These are phyloP conservation scores for Myxozyma udenii DNA, from an alignment of 805 yeast species.

Conservation along the genomic window DNA sequence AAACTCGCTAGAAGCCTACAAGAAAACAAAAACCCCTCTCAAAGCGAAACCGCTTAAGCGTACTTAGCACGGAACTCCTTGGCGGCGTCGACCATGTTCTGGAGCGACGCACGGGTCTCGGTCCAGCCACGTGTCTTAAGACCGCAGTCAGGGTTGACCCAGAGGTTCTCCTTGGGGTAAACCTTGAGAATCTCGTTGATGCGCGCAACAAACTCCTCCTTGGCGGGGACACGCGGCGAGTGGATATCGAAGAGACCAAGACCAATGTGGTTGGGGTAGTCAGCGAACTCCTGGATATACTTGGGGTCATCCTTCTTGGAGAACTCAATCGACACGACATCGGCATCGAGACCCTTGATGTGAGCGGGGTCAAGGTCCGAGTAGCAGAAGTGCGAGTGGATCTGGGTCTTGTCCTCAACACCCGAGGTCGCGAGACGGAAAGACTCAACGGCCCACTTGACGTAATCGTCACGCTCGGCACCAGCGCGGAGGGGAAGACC, in stretches of 20 bases:
- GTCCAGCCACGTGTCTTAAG: conserved; percentile 99
- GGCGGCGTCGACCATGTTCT: conserved; percentile 99
- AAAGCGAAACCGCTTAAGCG: conserved; percentile 27
- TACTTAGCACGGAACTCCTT: conserved; percentile 79
- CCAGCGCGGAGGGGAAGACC: conserved; percentile 99
- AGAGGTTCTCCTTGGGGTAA: conserved; percentile 96
- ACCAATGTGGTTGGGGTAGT: conserved; percentile 99
- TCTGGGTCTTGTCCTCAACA: conserved; percentile 91
- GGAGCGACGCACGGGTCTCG: conserved; percentile 90
- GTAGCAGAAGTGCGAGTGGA: conserved; percentile 99
- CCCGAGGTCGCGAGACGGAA: conserved; percentile 99
- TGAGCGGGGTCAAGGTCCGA: conserved; percentile 99
- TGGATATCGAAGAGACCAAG: conserved; percentile 98
- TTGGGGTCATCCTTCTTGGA: conserved; percentile 99
- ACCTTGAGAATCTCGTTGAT: conserved; percentile 91
- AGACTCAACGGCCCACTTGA: conserved; percentile 98
- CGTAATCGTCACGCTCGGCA: conserved; percentile 91
- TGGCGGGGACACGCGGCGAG: conserved; percentile 99
- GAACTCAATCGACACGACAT: conserved; percentile 98
- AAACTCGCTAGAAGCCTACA: too few species aligned
- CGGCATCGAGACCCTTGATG: conserved; percentile 99
- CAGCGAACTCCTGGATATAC: conserved; percentile 94
- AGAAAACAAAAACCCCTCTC: neutral
- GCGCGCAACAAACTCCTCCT: conserved; percentile 92
- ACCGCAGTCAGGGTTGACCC: conserved; percentile 99